phyloP scores from a whole-genome alignment of 495 filamentous ascomycete genomes.

The Aspergillus cavernicola region DNA sequence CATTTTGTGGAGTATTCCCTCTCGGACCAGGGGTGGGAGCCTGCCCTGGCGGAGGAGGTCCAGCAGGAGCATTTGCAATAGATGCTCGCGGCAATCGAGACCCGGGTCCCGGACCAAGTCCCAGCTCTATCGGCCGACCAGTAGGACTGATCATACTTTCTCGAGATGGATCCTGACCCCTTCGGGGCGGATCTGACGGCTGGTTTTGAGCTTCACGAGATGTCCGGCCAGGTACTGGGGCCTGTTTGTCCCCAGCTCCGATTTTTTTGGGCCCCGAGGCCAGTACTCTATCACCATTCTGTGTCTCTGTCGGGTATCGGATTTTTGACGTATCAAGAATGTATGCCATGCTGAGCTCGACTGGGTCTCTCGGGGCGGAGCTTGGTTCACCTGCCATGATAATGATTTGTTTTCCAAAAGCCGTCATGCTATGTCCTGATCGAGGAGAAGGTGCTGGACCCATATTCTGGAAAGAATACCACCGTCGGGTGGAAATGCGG shows the following conservation, averaged over 20 bases:
- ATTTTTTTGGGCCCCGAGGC: conserved; percentile 32
- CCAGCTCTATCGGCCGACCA: conserved; percentile 30
- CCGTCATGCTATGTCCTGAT: conserved; percentile 96
- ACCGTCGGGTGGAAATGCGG: conserved; percentile 82
- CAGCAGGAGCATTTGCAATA: conserved; percentile 66
- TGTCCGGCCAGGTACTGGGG: conserved; percentile 36
- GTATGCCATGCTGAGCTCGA: conserved; percentile 85
- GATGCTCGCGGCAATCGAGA: conserved; percentile 70
- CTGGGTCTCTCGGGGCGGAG: conserved; percentile 70
- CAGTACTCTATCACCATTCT: conserved; percentile 39
- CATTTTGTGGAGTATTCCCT: conserved; percentile 33
- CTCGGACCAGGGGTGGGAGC: conserved; percentile 76
- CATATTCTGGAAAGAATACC: conserved; percentile 99
- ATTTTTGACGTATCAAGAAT: conserved; percentile 94
- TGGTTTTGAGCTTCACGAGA: conserved; percentile 63
- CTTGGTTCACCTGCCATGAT: conserved; percentile 93
- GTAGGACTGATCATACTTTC: conserved; percentile 49
- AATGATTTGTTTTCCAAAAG: conserved; percentile 85
- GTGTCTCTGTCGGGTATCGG: conserved; percentile 78
- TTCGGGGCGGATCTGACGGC: conserved; percentile 51
- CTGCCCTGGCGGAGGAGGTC: conserved; percentile 84
- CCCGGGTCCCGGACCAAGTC: conserved; percentile 38
- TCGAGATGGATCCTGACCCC: conserved; percentile 45
- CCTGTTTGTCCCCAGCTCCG: conserved; percentile 34
- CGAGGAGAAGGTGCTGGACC: conserved; percentile 89